Base-by-base conservation (phyloP, 2,329 filamentous ascomycete species). In the Botrytis fragariae region DNA sequence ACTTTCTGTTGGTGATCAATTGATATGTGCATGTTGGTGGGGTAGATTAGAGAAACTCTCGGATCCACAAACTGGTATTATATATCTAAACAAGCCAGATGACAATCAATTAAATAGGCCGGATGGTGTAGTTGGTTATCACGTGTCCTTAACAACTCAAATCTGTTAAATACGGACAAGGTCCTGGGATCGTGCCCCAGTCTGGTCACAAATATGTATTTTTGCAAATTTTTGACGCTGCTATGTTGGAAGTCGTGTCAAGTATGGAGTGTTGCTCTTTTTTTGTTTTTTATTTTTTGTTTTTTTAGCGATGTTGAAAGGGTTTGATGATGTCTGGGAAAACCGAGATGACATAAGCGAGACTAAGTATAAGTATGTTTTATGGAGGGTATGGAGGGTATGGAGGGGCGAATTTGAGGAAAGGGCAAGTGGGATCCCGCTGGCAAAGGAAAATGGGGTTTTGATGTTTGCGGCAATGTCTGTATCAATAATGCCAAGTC, bases 61-160 rank as follows among this genome's bases (percentile, higher is more conserved):
- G 6, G 6, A 2, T 14, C 4, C 3, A 1, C 0, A 0, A 12
- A 2, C 7, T 1, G n/a, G 48, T n/a, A 60, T 16, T 39, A 61
- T 61, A 37, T 37, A 12, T 8, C 16, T 0, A 61, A 25, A 25
- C 20, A 37, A 16, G 3, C 0, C 1, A 0, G 0, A 0, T 0
- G 0, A 12, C 29, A 14, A 6, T 29, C 37, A 39, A 35, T 12
- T 35, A 4, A 32, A 65, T 12, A 3, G 69, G 69, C 54, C 61
- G 70, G 61, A 72, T 72, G 70, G 70, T 72, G 70, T 72, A 72
- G 70, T 72, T 72, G 70, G 70, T 72, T 72, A 72, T 72, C 70
- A 72, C 70, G 70, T 67, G 39, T 72, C 61, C 70, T 72, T 72
- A 72, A 72, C 70, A 57, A 0, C 29, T 57, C 14, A 57, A 29